phyloP scores from a whole-genome alignment of 768 basidiomycete genomes.

The Pilatotrama ljubarskyi region DNA sequence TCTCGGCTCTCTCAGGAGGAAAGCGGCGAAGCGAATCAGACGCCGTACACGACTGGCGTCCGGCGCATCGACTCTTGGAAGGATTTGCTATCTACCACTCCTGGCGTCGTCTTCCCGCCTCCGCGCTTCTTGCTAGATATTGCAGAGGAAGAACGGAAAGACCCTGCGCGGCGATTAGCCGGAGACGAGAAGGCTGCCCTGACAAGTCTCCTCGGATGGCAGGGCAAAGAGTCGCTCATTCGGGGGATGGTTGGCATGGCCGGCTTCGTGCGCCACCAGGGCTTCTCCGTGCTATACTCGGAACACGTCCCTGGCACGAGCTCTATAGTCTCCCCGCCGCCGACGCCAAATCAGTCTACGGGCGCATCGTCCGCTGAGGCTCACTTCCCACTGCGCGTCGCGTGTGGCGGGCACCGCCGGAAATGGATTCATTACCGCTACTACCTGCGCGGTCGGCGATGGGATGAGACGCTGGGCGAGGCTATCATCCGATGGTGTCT shows the following conservation, averaged over 20 bases:
- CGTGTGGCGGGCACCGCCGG: slow-evolving; percentile 46
- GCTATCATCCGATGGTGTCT: slow-evolving; percentile 36
- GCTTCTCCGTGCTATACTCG: slow-evolving; percentile 51
- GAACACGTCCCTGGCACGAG: slow-evolving; percentile 34
- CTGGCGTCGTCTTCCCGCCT: slow-evolving; percentile 47
- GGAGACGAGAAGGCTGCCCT: slow-evolving; percentile 61
- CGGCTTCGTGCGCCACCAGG: slow-evolving; percentile 62
- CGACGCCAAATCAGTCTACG: slow-evolving; percentile 18
- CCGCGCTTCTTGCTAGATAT: slow-evolving; percentile 52
- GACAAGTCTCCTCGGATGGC: slow-evolving; percentile 61
- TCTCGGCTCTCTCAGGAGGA: slow-evolving; percentile 10
- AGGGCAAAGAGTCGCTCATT: slow-evolving; percentile 39
- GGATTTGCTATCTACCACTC: slow-evolving; percentile 52
- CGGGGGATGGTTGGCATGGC: slow-evolving; percentile 48
- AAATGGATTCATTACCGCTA: slow-evolving; percentile 49
- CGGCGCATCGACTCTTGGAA: slow-evolving; percentile 41
- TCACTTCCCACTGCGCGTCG: slow-evolving; percentile 22
- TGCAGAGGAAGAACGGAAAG: slow-evolving; percentile 48
- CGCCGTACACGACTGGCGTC: slow-evolving; percentile 41
- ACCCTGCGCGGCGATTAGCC: slow-evolving; percentile 41
- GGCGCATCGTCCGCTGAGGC: slow-evolving; percentile 14
- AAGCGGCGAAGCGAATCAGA: neutral
- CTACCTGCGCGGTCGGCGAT: slow-evolving; percentile 41
- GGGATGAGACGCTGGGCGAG: slow-evolving; percentile 44
- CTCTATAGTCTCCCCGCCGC: slow-evolving; percentile 17